Evolutionary conservation across 2,329 filamentous ascomycete genomes (phyloP).

Genomic region (Calycina marina): DNA sequence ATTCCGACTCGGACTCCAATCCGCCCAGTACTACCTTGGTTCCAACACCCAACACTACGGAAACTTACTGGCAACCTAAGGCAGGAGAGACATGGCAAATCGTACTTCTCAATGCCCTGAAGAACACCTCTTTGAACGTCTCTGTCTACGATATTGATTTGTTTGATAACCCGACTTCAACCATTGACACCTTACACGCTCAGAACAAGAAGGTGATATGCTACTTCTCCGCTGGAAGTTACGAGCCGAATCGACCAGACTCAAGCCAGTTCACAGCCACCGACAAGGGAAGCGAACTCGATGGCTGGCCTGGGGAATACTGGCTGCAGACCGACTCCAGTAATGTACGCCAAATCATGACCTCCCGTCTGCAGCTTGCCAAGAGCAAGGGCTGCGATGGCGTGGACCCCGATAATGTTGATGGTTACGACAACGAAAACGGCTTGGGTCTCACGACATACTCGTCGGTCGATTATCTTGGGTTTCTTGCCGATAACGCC

Average conservation of each 20-base stretch:
- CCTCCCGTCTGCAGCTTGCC: slow-evolving; percentile 41
- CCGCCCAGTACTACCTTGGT: not conserved
- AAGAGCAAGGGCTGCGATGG: slow-evolving; percentile 48
- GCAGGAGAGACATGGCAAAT: slow-evolving; percentile 1
- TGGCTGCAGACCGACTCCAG: slow-evolving; percentile 46
- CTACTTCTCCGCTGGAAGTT: slow-evolving; percentile 3
- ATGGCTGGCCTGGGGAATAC: slow-evolving; percentile 50
- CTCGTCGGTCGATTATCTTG: slow-evolving; percentile 44
- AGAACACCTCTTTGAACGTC: not conserved
- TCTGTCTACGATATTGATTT: slow-evolving; percentile 1
- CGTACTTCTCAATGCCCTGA: not conserved
- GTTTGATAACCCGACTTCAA: slow-evolving; percentile 1
- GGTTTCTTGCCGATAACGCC: slow-evolving; percentile 43
- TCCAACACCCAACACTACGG: not conserved
- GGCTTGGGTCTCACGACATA: slow-evolving; percentile 42
- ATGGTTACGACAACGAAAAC: slow-evolving; percentile 46
- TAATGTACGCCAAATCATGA: slow-evolving; percentile 50
- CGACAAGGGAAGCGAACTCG: slow-evolving; percentile 27
- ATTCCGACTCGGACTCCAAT: not conserved
- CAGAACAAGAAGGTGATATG: slow-evolving; percentile 1
- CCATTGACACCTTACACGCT: not conserved
- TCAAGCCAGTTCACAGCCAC: not conserved
- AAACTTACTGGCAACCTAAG: slow-evolving; percentile 1
- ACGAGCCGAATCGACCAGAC: slow-evolving; percentile 1
- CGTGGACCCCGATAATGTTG: slow-evolving; percentile 57